These are phyloP conservation scores for Berkeleyomyces basicola DNA, from an alignment of 2,329 filamentous ascomycete species.

Conservation along the genomic window DNA sequence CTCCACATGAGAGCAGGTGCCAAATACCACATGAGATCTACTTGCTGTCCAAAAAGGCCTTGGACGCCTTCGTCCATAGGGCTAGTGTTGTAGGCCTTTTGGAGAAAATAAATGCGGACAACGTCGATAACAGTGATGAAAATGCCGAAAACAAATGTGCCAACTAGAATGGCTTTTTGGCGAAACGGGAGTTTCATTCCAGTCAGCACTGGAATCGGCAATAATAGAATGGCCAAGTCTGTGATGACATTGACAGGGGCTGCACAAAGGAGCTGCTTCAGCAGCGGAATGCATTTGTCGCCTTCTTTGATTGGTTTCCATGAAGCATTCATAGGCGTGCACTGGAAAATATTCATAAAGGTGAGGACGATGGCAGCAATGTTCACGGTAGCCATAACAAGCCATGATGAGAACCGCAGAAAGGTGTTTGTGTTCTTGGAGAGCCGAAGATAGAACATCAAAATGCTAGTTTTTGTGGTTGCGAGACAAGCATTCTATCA, in stretches of 20 bases:
- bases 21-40: slow-evolving; percentile 53
- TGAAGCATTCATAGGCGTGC: slow-evolving; percentile 53
- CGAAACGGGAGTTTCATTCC: slow-evolving; percentile 68
- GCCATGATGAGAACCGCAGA: slow-evolving; percentile 68
- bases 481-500: slow-evolving; percentile 72
- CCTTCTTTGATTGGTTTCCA: slow-evolving; percentile 32
- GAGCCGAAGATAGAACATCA: slow-evolving; percentile 76
- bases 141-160: slow-evolving; percentile 74
- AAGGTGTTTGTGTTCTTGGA: slow-evolving; percentile 61
- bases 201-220: slow-evolving; percentile 79
- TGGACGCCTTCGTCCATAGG: slow-evolving; percentile 19
- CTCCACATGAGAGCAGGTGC: slow-evolving; percentile 88
- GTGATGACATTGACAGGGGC: slow-evolving; percentile 86
- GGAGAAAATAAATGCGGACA: slow-evolving; percentile 75
- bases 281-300: slow-evolving; percentile 35
- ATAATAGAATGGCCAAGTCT: slow-evolving; percentile 69
- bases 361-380: slow-evolving; percentile 63
- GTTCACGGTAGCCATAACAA: slow-evolving; percentile 62
- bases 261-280: slow-evolving; percentile 52
- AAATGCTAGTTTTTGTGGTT: slow-evolving; percentile 82
- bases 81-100: slow-evolving; percentile 43
- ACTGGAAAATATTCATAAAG: slow-evolving; percentile 77
- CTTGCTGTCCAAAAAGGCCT: slow-evolving; percentile 31
- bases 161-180: slow-evolving; percentile 73
- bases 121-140: slow-evolving; percentile 84